Evolutionary conservation across 257 asterid genomes (phyloP).

Genomic region (Echium plantagineum): DNA sequence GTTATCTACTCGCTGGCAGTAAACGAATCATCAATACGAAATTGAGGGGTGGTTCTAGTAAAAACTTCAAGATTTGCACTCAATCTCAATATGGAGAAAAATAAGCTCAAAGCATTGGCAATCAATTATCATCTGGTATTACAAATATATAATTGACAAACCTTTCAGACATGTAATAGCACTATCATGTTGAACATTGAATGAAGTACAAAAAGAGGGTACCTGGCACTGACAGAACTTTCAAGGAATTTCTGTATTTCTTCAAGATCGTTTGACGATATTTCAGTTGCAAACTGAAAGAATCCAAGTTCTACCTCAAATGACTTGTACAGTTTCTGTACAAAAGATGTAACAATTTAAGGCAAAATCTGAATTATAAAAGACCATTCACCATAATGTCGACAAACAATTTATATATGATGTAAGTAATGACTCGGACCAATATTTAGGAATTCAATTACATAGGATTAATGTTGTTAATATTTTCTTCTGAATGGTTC

Average conservation of each 20-base stretch:
- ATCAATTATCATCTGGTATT: not conserved
- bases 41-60: not conserved
- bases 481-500: not conserved
- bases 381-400: not conserved
- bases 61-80: not conserved
- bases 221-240: constrained; percentile 83
- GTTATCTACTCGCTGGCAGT: too few relatives aligned
- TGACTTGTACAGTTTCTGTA: constrained; percentile 81
- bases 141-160: too few relatives aligned
- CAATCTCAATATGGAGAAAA: not conserved
- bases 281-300: constrained; percentile 74
- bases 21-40: not conserved
- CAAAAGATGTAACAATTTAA: constrained; percentile 13
- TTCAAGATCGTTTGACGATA: constrained; percentile 82
- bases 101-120: not conserved
- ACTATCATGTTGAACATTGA: not conserved
- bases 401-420: not conserved
- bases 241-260: constrained; percentile 88
- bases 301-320: constrained; percentile 71
- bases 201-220: not conserved
- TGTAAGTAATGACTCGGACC: not conserved
- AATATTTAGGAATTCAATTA: not conserved
- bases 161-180: not conserved
- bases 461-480: too few relatives aligned
- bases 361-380: constrained; percentile 12